Conservation (phyloP, 805 yeast species). For the Saturnispora saitoi region DNA sequence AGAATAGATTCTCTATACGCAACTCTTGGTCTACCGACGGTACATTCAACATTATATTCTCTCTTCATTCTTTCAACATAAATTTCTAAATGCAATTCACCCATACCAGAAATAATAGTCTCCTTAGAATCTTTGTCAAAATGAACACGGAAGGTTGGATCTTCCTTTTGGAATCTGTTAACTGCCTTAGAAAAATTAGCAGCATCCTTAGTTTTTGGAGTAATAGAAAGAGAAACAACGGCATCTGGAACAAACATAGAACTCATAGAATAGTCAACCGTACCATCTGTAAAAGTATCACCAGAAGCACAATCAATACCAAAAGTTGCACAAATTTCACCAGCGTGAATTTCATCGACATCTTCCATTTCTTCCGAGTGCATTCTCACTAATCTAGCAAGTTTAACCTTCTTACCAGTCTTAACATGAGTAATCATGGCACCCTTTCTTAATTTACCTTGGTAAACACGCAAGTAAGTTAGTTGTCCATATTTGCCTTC, state of each 20-base stretch:
- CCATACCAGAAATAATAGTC: slow-evolving; percentile 88
- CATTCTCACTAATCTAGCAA: slow-evolving; percentile 93
- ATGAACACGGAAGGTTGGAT: slow-evolving; percentile 93
- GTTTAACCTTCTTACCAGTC: slow-evolving; percentile 87
- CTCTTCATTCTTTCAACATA: slow-evolving; percentile 97
- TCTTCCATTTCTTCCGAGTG: slow-evolving; percentile 99
- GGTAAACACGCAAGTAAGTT: slow-evolving; percentile 94
- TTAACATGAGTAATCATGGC: slow-evolving; percentile 80
- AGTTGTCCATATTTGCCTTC: slow-evolving; percentile 98
- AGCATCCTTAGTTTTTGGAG: slow-evolving; percentile 80
- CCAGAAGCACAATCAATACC: slow-evolving; percentile 99
- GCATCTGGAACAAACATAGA: slow-evolving; percentile 99
- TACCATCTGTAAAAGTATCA: slow-evolving; percentile 90
- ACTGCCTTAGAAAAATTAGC: slow-evolving; percentile 93
- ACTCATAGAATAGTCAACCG: slow-evolving; percentile 77
- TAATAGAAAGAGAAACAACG: slow-evolving; percentile 85
- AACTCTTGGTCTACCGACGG: slow-evolving; percentile 96
- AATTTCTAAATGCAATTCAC: slow-evolving; percentile 93
- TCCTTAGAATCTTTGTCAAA: slow-evolving; percentile 89
- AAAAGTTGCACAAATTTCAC: slow-evolving; percentile 98
- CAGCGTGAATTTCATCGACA: slow-evolving; percentile 89
- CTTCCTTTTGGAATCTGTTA: slow-evolving; percentile 96
- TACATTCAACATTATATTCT: slow-evolving; percentile 92
- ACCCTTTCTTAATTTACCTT: slow-evolving; percentile 91
- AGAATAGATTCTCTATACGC: slow-evolving; percentile 93